A percentile compares a stretch with the other conserved stretches of the same genome.
Evolutionary conservation across 1,284 basidiomycete species (phyloP).

Genomic region (Boletus smithii): DNA sequence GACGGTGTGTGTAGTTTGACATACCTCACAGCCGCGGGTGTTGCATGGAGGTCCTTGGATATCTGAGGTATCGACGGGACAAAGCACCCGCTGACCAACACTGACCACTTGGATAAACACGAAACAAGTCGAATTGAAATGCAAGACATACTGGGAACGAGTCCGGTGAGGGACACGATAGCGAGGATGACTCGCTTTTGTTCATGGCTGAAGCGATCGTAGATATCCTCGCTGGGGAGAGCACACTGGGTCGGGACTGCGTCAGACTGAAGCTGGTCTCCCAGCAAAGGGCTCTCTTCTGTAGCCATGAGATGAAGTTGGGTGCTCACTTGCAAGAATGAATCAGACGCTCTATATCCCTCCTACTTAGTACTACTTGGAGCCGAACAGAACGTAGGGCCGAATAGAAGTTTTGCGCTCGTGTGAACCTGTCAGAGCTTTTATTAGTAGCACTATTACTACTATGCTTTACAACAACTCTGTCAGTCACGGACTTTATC

Average conservation of each 20-base stretch:
- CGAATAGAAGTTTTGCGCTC: too few relatives aligned
- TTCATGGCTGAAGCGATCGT: slow-evolving; percentile 38
- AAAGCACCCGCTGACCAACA: slow-evolving; percentile 44
- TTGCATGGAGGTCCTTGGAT: slow-evolving; percentile 39
- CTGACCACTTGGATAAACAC: slow-evolving; percentile 26
- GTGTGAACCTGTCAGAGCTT: too few relatives aligned
- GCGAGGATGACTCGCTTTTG: slow-evolving; percentile 41
- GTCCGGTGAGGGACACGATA: slow-evolving; percentile 37
- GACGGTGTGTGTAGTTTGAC: slow-evolving; percentile 8
- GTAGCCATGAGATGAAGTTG: slow-evolving; percentile 14
- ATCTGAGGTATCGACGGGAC: slow-evolving; percentile 48
- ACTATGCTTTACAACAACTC: too few relatives aligned
- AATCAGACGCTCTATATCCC: too few relatives aligned
- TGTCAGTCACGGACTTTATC: too few relatives aligned
- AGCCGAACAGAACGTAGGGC: too few relatives aligned
- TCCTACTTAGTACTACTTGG: too few relatives aligned
- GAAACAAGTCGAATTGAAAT: not conserved
- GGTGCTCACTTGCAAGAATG: too few relatives aligned
- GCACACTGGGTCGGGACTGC: not conserved
- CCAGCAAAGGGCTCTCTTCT: slow-evolving; percentile 23
- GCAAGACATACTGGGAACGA: slow-evolving; percentile 24
- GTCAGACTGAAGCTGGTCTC: slow-evolving; percentile 3
- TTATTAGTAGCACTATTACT: too few relatives aligned
- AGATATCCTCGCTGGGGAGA: slow-evolving; percentile 32
- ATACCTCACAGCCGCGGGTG: slow-evolving; percentile 40